These are phyloP conservation scores for Corniculantispora saksenae DNA, from an alignment of 2,329 filamentous ascomycete genomes.

Conservation along the genomic window DNA sequence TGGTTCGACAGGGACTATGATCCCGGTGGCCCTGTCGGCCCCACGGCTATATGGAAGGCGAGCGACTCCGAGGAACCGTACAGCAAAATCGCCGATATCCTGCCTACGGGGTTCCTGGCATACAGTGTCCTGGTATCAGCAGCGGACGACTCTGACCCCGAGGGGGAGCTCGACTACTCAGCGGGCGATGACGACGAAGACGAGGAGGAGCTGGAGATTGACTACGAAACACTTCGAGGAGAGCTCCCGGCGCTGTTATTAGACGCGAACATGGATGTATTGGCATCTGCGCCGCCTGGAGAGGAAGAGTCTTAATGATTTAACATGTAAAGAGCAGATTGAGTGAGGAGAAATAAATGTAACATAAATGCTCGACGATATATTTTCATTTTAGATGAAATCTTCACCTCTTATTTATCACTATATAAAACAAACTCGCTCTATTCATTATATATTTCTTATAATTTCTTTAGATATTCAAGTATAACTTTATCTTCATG, in stretches of 20 bases:
- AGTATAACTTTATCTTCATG: no score
- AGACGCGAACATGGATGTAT: constrained; percentile 27
- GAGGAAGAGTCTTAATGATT: not conserved
- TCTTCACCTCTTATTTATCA: not conserved
- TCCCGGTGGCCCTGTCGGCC: constrained; percentile 68
- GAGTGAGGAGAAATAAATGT: not conserved
- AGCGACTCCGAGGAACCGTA: constrained; percentile 45
- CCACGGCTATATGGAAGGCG: constrained; percentile 78
- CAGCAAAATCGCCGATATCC: constrained; percentile 32
- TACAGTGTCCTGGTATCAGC: constrained; percentile 26
- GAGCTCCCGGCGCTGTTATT: constrained; percentile 29
- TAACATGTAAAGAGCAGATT: no score
- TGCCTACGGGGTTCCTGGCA: constrained; percentile 33
- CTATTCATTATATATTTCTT: no score
- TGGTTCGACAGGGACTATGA: constrained; percentile 58
- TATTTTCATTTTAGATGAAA: not conserved
- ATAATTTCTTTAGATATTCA: no score
- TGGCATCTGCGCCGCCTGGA: constrained; percentile 18
- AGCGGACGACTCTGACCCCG: constrained; percentile 22
- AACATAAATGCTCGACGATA: not conserved
- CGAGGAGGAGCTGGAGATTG: constrained; percentile 29
- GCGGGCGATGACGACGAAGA: constrained; percentile 33
- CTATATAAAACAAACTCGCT: not conserved
- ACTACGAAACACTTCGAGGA: constrained; percentile 26
- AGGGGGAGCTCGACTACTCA: constrained; percentile 31